Evolutionary conservation across 2,329 filamentous ascomycete species (phyloP), one percentile per base, ranked within the genome.

Genomic region (Pseudogymnoascus sp.): DNA sequence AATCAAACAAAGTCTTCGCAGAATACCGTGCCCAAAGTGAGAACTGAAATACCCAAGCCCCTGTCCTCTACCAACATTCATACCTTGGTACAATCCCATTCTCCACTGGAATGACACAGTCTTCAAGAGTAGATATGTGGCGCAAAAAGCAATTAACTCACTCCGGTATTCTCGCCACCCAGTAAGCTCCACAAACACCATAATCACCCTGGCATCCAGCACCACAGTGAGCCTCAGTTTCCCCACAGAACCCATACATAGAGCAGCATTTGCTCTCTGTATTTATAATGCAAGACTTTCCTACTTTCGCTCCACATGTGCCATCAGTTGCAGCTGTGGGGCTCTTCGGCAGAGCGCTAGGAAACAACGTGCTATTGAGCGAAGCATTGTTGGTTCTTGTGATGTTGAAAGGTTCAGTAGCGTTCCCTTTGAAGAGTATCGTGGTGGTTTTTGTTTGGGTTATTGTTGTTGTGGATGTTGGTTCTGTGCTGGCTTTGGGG

Each of bases 251-350:
- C 57, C 74, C 69, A 64, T 69, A 68, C 61, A 67, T 69, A 13
- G 75, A 78, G 70, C 78, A 80, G 71, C 78, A 79, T 15, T 29
- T n/a, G n/a, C 47, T 29, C 8, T 13, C 15, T 31, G 9, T 2
- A 54, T 54, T 11, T 1, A 3, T 3, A 17, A 33, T 54, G 15
- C 47, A 54, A 15, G 47, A 21, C 47, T 54, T n/a, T 9, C 9
- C n/a, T 17, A 54, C 29, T 54, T 33, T 54, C 7, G 15, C n/a
- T 33, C 47, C 47, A 5, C 47, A 54, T 33, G 33, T 54, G n/a
- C n/a, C 33, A 10, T 54, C 29, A 33, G 29, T 17, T 17, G 26
- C 31, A 6, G 11, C 15, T 33, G 15, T 54, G 9, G 17, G 1
- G 9, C 11, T 33, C 29, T 54, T 54, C 13, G 47, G 13, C 26